phyloP scores from a whole-genome alignment of 1,139 yeast genomes.

The Yamadazyma blattariae region DNA sequence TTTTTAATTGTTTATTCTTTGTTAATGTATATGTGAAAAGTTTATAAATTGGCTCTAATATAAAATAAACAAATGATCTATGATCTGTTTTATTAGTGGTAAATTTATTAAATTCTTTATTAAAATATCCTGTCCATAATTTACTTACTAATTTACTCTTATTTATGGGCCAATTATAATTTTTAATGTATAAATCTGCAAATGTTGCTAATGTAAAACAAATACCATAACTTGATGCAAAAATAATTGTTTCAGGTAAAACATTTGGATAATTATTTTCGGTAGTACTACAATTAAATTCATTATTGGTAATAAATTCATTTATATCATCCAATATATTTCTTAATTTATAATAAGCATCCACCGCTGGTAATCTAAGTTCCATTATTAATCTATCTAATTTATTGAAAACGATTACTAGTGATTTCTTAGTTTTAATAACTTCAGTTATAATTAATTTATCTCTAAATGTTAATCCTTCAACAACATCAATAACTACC shows the following conservation, averaged over 20 bases:
- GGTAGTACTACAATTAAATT: no score
- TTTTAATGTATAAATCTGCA: conserved; percentile 49
- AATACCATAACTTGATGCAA: conserved; percentile 65
- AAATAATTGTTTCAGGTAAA: conserved; percentile 77
- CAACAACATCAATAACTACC: conserved; percentile 79
- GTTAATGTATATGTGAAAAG: conserved; percentile 62
- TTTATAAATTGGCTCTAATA: conserved; percentile 81
- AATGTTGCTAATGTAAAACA: conserved; percentile 68
- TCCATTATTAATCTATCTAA: conserved; percentile 81
- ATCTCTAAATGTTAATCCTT: conserved; percentile 66
- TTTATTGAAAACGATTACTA: conserved; percentile 72
- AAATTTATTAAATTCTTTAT: conserved; percentile 44
- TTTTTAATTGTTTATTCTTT: conserved; percentile 38
- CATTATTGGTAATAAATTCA: conserved; percentile 36
- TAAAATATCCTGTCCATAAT: conserved; percentile 70
- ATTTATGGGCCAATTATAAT: conserved; percentile 12
- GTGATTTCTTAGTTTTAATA: conserved; percentile 44
- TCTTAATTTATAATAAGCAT: conserved; percentile 67
- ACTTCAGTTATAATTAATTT: conserved; percentile 49
- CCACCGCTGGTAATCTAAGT: conserved; percentile 68
- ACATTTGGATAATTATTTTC: conserved; percentile 27
- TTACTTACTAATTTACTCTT: conserved; percentile 31
- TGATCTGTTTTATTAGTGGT: conserved; percentile 23
- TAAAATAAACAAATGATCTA: conserved; percentile 65
- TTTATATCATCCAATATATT: conserved; percentile 65